These are phyloP conservation scores for Astrephomene gubernaculifera DNA, from an alignment of 139 green algal genomes.

Conservation along the genomic window DNA sequence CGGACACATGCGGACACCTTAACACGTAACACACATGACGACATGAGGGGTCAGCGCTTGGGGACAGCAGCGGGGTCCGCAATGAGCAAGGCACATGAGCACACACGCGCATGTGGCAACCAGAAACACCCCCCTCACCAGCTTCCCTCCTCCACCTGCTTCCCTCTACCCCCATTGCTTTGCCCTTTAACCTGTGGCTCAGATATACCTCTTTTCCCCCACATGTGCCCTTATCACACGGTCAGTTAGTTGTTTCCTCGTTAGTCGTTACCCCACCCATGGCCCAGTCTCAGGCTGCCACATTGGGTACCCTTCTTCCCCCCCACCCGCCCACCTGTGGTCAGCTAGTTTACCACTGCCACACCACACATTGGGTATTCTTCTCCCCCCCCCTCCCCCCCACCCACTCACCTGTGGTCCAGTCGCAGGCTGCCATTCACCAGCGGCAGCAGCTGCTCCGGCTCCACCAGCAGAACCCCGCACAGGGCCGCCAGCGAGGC, in stretches of 20 bases:
- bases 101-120: too few species aligned
- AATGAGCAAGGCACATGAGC: too few species aligned
- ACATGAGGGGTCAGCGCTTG: too few species aligned
- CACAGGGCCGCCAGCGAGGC: conserved; percentile 40
- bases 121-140: background rate
- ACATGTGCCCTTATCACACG: too few species aligned
- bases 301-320: conserved; percentile 10
- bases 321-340: conserved; percentile 22
- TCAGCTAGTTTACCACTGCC: background rate
- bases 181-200: too few species aligned
- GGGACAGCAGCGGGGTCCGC: too few species aligned
- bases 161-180: too few species aligned
- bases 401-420: conserved; percentile 24
- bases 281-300: background rate
- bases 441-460: conserved; percentile 73
- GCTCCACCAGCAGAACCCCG: conserved; percentile 82
- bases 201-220: too few species aligned
- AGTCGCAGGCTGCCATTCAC: conserved; percentile 31
- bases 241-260: too few species aligned
- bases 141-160: background rate
- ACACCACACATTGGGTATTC: conserved; percentile 21
- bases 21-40: too few species aligned
- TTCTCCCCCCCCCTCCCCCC: too few species aligned
- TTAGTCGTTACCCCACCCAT: background rate
- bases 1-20: too few species aligned